These are phyloP conservation scores for Hordeum marinum DNA, from an alignment of 176 grass and related monocot genomes.

Conservation along the genomic window DNA sequence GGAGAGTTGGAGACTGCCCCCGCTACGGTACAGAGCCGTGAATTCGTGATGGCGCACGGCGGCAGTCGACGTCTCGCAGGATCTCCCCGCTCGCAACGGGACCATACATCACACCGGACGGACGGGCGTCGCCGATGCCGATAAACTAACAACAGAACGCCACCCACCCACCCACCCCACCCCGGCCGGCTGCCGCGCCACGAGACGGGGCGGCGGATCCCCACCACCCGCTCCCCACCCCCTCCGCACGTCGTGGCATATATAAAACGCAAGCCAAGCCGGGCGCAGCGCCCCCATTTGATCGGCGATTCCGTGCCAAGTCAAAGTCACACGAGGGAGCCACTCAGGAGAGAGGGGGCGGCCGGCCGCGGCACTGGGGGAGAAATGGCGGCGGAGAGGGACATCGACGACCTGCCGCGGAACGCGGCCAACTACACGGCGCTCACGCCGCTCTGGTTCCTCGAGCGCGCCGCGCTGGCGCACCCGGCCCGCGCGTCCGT, in stretches of 20 bases:
- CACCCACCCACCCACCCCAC: neutral
- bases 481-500: constrained; percentile 64
- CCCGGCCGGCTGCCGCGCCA: neutral
- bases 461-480: constrained; percentile 76
- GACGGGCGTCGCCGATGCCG: neutral
- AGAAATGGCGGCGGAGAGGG: constrained; percentile 53
- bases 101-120: neutral
- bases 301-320: constrained; percentile 16
- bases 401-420: constrained; percentile 92
- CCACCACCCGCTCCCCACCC: constrained; percentile 25
- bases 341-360: neutral
- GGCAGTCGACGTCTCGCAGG: neutral
- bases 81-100: neutral
- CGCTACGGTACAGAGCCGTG: neutral
- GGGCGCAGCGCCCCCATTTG: neutral
- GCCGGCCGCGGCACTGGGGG: constrained; percentile 2
- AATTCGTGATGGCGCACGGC: neutral
- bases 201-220: neutral
- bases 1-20: neutral
- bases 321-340: constrained; percentile 11
- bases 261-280: constrained; percentile 13
- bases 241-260: neutral
- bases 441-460: constrained; percentile 96
- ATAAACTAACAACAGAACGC: neutral
- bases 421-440: constrained; percentile 79